phyloP scores from a whole-genome alignment of 208 protist species.

The Crithidia acanthocephali region DNA sequence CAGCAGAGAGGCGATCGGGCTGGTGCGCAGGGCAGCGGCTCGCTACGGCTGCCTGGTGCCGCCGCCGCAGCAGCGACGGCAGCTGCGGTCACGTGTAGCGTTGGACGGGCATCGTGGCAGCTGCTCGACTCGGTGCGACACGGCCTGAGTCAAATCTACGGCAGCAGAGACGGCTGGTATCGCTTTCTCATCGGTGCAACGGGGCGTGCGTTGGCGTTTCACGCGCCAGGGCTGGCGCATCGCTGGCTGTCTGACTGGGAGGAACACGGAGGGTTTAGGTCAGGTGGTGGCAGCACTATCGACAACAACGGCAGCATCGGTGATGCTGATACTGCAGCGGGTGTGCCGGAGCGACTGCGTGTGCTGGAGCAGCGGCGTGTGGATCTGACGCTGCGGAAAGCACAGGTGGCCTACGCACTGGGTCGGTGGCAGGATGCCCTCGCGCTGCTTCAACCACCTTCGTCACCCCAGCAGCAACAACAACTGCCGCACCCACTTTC shows the following conservation, averaged over 20 bases:
- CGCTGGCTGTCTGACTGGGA: conserved; percentile 37
- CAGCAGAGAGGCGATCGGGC: too few relatives aligned
- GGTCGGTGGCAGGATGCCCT: conserved; percentile 37
- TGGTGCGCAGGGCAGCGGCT: too few relatives aligned
- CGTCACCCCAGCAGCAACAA: neutral
- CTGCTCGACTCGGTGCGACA: conserved; percentile 36
- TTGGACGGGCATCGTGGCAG: conserved; percentile 4
- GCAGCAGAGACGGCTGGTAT: conserved; percentile 22
- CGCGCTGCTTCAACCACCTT: conserved; percentile 29
- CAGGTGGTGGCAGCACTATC: too few relatives aligned
- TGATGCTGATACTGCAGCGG: neutral
- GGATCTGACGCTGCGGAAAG: conserved; percentile 32
- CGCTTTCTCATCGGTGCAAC: conserved; percentile 19
- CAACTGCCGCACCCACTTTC: neutral
- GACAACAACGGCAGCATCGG: neutral
- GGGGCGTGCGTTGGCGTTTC: conserved; percentile 26
- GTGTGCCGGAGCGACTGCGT: neutral
- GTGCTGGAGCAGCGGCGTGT: neutral
- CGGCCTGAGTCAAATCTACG: conserved; percentile 38
- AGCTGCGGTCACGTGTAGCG: neutral
- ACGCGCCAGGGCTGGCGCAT: conserved; percentile 24
- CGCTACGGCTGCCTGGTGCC: too few relatives aligned
- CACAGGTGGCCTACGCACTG: conserved; percentile 34
- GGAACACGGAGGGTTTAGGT: too few relatives aligned
- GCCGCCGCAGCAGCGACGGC: too few relatives aligned